Base-by-base conservation (phyloP, 2,329 filamentous ascomycete genomes). In the Monosporascus sp. region DNA sequence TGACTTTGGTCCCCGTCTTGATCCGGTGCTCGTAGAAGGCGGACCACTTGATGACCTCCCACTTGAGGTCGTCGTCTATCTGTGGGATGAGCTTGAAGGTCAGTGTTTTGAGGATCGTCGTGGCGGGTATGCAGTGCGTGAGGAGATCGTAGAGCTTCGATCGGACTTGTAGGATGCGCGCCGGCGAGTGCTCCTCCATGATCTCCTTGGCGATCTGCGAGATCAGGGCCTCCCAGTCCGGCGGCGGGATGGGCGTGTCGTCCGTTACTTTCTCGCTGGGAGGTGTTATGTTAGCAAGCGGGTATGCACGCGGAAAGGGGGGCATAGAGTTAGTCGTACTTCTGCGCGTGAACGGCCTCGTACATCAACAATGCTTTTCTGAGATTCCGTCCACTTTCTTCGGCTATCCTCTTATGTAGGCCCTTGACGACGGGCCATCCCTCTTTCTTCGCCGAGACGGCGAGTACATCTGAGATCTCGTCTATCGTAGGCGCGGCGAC, bases 11-110 rank as follows among this genome's bases (percentile, higher is more conserved):
- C 50, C 94, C 94, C 62, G 88, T 88, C 69, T 89, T 89, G 72
- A 97, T 89, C 56, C 94, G 83, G 71, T 99, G 94, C 72, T 99
- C 95, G 70, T 96, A 99, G 66, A 97, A 97, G 0, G 94, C 92
- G 5, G 91, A 89, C 94, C 94, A 99, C 67, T 88, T 90, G 60
- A 99, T 88, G 5, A 99, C 87, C 53, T 99, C 93, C 2, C 88
- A 84, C 71, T 97, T 97, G 49, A 99, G 75, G 24, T 81, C 86
- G 68, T 97, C 92, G 63, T 97, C 93, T 51, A 96, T 88, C 66
- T 89, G 84, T 0, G 85, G 81, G 62, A 97, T 86, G 22, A 99
- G 80, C 72, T 96, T 96, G 77, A 96, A 97, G 0, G 93, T 95
- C 55, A 99, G 78, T 0, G 91, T 96, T 76, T 96, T 96, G 63